These are phyloP conservation scores for Annulohypoxylon truncatum DNA, from an alignment of 2,329 filamentous ascomycete species.

Conservation along the genomic window DNA sequence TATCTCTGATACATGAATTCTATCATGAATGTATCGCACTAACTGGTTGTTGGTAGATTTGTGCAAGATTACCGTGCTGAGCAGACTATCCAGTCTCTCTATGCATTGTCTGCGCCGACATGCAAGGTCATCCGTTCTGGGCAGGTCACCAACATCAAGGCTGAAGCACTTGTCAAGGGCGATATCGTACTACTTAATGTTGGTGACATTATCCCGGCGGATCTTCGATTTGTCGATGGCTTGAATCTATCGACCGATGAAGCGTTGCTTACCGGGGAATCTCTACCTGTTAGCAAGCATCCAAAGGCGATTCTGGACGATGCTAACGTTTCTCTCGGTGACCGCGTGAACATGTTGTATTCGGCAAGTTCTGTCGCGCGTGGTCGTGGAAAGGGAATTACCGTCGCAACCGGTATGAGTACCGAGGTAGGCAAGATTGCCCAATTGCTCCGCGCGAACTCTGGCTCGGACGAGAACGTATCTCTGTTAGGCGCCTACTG, in stretches of 20 bases:
- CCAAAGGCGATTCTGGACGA: conserved; percentile 66
- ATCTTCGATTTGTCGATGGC: conserved; percentile 71
- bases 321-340: conserved; percentile 70
- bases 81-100: conserved; percentile 71
- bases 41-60: conserved; percentile 56
- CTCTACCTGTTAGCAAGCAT: conserved; percentile 74
- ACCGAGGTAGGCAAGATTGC: conserved; percentile 83
- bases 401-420: conserved; percentile 76
- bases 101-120: conserved; percentile 67
- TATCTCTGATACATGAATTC: not conserved
- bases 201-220: conserved; percentile 77
- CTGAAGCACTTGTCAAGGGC: conserved; percentile 70
- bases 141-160: conserved; percentile 63
- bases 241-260: conserved; percentile 83
- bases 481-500: conserved; percentile 58
- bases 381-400: conserved; percentile 75
- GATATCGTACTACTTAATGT: conserved; percentile 72
- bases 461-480: conserved; percentile 62
- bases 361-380: conserved; percentile 78
- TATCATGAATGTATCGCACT: conserved; percentile 11
- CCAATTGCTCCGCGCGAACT: conserved; percentile 71
- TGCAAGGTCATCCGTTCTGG: conserved; percentile 69
- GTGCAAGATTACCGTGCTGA: conserved; percentile 71
- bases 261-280: conserved; percentile 79
- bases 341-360: conserved; percentile 77